These are phyloP conservation scores for Boletus rufocinnamomeus DNA, from an alignment of 768 basidiomycete genomes.

Conservation along the genomic window DNA sequence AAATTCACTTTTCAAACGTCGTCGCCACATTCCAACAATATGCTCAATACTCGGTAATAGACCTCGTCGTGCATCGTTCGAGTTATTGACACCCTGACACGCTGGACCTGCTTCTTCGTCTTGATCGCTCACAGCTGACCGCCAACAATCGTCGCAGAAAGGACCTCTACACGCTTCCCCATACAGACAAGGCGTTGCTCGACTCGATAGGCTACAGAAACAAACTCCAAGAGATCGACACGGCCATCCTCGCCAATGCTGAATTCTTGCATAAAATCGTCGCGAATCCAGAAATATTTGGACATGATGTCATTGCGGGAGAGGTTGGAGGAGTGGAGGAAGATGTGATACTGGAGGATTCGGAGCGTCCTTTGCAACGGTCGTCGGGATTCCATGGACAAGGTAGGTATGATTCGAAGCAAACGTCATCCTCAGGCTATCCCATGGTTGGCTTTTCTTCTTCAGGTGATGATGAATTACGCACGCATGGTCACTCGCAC, in stretches of 20 bases:
- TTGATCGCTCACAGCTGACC: slow-evolving; percentile 42
- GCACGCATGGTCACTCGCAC: slow-evolving; percentile 41
- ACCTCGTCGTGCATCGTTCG: background rate
- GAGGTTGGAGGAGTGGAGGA: slow-evolving; percentile 23
- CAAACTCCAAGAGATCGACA: slow-evolving; percentile 79
- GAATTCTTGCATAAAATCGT: slow-evolving; percentile 76
- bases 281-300: slow-evolving; percentile 81
- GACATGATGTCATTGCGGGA: slow-evolving; percentile 40
- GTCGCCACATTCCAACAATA: slow-evolving; percentile 76
- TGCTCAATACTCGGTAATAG: slow-evolving; percentile 57
- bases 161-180: slow-evolving; percentile 71
- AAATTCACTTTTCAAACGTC: slow-evolving; percentile 73
- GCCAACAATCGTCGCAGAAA: slow-evolving; percentile 71
- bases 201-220: slow-evolving; percentile 70
- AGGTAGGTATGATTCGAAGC: slow-evolving; percentile 26
- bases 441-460: background rate
- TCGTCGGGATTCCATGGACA: background rate
- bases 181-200: slow-evolving; percentile 68
- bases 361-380: background rate
- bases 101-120: background rate
- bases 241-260: slow-evolving; percentile 78
- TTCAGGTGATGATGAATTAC: slow-evolving; percentile 30
- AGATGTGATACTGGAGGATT: slow-evolving; percentile 21
- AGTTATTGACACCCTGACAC: background rate
- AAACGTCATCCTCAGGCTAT: slow-evolving; percentile 21